phyloP scores from a whole-genome alignment of 2,329 filamentous ascomycete genomes.

The Penicillium sp. region DNA sequence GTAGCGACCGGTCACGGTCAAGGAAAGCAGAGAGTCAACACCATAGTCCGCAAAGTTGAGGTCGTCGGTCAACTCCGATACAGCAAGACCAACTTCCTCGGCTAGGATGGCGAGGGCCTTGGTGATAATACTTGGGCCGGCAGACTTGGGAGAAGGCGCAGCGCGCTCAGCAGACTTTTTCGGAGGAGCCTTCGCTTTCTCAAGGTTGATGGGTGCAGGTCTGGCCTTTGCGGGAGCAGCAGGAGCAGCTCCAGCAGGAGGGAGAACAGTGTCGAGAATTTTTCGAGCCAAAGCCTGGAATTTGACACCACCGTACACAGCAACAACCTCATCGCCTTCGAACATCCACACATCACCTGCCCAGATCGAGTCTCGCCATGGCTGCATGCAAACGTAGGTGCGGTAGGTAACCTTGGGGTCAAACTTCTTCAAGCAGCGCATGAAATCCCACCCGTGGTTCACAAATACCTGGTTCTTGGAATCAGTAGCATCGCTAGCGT shows the following conservation, averaged over 20 bases:
- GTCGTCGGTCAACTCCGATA: constrained; percentile 58
- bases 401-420: constrained; percentile 54
- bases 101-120: constrained; percentile 42
- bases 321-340: constrained; percentile 58
- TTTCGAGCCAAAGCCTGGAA: constrained; percentile 44
- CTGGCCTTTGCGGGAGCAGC: constrained; percentile 17
- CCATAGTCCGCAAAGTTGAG: constrained; percentile 62
- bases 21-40: constrained; percentile 60
- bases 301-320: constrained; percentile 50
- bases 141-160: constrained; percentile 27
- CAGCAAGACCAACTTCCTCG: constrained; percentile 54
- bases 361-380: constrained; percentile 51
- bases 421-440: constrained; percentile 56
- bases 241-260: constrained; percentile 31
- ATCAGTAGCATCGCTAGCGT: constrained; percentile 58
- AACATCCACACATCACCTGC: constrained; percentile 62
- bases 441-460: constrained; percentile 61
- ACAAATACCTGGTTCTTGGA: constrained; percentile 61
- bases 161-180: constrained; percentile 27
- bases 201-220: constrained; percentile 25
- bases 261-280: constrained; percentile 43
- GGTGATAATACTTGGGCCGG: constrained; percentile 30
- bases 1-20: constrained; percentile 62
- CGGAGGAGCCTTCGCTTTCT: constrained; percentile 26
- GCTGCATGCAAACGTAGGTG: constrained; percentile 62